Conservation (phyloP, 805 yeast species). For the Lipomyces starkeyi region DNA sequence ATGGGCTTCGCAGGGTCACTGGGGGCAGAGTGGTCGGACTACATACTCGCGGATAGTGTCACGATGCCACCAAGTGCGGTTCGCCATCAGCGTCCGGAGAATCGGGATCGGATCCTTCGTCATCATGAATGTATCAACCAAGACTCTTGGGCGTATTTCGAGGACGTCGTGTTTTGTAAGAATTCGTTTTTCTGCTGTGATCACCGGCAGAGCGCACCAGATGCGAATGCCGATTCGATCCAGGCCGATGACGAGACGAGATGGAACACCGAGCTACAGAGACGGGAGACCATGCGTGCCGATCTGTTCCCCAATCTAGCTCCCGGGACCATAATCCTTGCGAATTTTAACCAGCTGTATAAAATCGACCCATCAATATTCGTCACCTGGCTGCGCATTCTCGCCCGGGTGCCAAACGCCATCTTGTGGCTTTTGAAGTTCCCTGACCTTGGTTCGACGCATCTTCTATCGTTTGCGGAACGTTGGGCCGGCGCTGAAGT, state of each 20-base stretch:
- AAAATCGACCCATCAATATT: slow-evolving; percentile 46
- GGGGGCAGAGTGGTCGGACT: slow-evolving; percentile 45
- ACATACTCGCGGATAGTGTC: slow-evolving; percentile 42
- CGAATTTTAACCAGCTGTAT: slow-evolving; percentile 47
- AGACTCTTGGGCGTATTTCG: slow-evolving; percentile 39
- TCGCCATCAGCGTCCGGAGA: slow-evolving; percentile 10
- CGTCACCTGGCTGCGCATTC: slow-evolving; percentile 42
- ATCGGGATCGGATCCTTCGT: slow-evolving; percentile 18
- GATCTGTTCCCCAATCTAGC: slow-evolving; percentile 42
- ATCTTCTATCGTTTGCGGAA: slow-evolving; percentile 40
- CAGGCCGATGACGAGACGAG: slow-evolving; percentile 12
- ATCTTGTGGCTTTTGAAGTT: slow-evolving; percentile 46
- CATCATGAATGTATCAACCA: slow-evolving; percentile 24
- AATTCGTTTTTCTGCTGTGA: slow-evolving; percentile 47
- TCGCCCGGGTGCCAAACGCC: slow-evolving; percentile 41
- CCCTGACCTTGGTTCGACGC: slow-evolving; percentile 42
- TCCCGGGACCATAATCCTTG: slow-evolving; percentile 41
- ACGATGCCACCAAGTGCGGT: slow-evolving; percentile 34
- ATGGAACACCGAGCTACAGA: slow-evolving; percentile 40
- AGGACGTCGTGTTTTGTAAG: slow-evolving; percentile 43
- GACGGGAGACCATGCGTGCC: slow-evolving; percentile 38
- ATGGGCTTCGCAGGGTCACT: slow-evolving; percentile 48
- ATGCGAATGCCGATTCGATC: slow-evolving; percentile 9
- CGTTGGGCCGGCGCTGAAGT: slow-evolving; percentile 41
- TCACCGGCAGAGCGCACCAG: slow-evolving; percentile 46